Percentiles rank a stretch among this genome's conserved stretches.
Conservation (phyloP, 148 eudicot species). For the Camellia sinensis region DNA sequence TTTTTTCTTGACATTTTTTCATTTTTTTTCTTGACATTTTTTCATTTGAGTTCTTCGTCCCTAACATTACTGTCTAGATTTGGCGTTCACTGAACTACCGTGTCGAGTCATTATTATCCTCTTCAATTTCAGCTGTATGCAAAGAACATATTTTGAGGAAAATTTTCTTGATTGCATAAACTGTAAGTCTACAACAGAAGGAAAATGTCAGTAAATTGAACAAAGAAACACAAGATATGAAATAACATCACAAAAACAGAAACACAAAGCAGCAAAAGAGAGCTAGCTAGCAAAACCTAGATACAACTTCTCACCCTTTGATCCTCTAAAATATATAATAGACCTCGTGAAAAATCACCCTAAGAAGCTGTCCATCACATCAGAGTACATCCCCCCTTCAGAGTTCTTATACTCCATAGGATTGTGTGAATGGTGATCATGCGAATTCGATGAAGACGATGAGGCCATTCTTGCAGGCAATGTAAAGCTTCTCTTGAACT, state of each 20-base stretch:
- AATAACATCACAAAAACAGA: constrained; percentile 12
- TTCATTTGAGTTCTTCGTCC: no score
- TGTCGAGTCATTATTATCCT: no score
- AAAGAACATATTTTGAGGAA: not conserved
- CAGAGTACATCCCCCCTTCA: constrained; percentile 73
- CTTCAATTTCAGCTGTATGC: no score
- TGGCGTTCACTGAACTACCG: no score
- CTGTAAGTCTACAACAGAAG: constrained; percentile 21
- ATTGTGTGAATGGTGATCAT: constrained; percentile 57
- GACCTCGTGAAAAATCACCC: constrained; percentile 27
- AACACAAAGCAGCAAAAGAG: constrained; percentile 14
- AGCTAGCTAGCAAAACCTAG: constrained; percentile 31
- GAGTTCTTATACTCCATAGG: constrained; percentile 54
- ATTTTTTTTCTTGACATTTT: no score
- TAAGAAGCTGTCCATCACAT: constrained; percentile 90
- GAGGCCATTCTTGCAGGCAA: constrained; percentile 81
- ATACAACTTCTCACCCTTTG: constrained; percentile 26
- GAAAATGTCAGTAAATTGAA: constrained; percentile 12
- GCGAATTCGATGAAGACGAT: constrained; percentile 77
- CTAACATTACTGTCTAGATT: no score
- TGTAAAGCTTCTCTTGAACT: constrained; percentile 83
- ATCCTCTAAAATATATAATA: not conserved
- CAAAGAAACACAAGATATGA: constrained; percentile 15
- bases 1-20: no score
- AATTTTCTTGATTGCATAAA: constrained; percentile 21